Conservation (phyloP, 2,329 filamentous ascomycete genomes). For the Fusarium bactridioides region DNA sequence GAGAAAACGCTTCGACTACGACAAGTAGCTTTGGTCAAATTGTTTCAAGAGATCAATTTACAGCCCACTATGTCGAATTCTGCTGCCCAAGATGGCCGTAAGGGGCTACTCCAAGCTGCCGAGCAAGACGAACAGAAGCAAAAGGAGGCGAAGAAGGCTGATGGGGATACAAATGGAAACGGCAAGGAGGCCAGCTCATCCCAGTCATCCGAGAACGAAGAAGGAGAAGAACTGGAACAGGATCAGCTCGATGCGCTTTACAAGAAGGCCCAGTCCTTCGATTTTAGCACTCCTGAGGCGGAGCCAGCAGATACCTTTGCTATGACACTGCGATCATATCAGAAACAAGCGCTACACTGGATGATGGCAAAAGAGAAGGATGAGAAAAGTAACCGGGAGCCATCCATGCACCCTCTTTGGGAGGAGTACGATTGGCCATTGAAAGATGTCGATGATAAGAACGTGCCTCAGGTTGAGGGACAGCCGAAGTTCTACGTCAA, state of each 20-base stretch:
- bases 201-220: constrained; percentile 73
- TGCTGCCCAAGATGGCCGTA: constrained; percentile 80
- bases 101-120: constrained; percentile 84
- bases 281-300: constrained; percentile 88
- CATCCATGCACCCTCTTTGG: constrained; percentile 96
- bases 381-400: constrained; percentile 72
- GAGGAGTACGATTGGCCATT: constrained; percentile 92
- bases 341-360: constrained; percentile 95
- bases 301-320: constrained; percentile 84
- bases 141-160: constrained; percentile 56
- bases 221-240: constrained; percentile 90
- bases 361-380: constrained; percentile 95
- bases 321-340: constrained; percentile 87
- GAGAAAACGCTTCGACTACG: constrained; percentile 84
- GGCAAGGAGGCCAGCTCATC: constrained; percentile 56
- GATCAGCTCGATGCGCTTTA: constrained; percentile 95
- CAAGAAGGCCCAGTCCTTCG: constrained; percentile 95
- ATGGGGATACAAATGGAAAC: constrained; percentile 3
- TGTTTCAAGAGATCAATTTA: constrained; percentile 89
- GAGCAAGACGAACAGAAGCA: constrained; percentile 84
- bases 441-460: constrained; percentile 86
- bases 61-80: constrained; percentile 78
- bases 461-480: constrained; percentile 69
- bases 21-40: constrained; percentile 85
- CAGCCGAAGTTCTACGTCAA: constrained; percentile 91